These are phyloP conservation scores for Papilionanthe hybrid DNA, from an alignment of 116 monocot species.

Conservation along the genomic window DNA sequence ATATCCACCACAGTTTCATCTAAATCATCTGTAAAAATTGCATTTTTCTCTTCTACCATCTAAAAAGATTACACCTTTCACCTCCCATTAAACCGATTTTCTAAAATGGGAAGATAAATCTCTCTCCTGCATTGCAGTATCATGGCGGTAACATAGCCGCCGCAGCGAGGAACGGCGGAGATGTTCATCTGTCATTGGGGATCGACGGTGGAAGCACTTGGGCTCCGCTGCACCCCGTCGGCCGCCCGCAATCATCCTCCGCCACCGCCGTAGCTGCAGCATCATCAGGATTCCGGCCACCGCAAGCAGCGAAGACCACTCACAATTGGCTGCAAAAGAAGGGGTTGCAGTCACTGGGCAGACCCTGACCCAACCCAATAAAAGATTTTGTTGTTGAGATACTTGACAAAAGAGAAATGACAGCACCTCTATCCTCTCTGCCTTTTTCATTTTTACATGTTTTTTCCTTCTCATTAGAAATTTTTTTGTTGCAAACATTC, in stretches of 20 bases:
- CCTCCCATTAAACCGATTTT: no score
- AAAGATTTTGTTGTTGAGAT: conserved; percentile 7
- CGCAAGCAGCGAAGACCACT: conserved; percentile 17
- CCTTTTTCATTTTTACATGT: neutral
- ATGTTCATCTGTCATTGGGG: conserved; percentile 5
- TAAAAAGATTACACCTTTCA: no score
- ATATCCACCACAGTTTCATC: neutral
- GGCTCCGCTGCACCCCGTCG: neutral
- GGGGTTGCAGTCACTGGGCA: conserved; percentile 8
- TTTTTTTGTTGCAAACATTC: neutral
- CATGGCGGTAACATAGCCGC: neutral
- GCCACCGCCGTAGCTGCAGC: conserved; percentile 18
- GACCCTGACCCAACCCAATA: neutral
- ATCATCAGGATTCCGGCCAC: conserved; percentile 36
- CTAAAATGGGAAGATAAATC: no score
- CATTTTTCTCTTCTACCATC: no score
- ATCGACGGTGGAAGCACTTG: neutral
- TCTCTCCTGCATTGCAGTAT: conserved; percentile 9
- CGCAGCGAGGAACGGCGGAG: neutral
- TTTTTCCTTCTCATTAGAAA: neutral
- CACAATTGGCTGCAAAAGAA: conserved; percentile 21
- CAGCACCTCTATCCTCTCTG: neutral
- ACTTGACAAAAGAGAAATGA: neutral
- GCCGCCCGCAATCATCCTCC: neutral
- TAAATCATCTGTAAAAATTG: no score